Evolutionary conservation across 2,329 filamentous ascomycete genomes (phyloP).

Genomic region (Aureobasidium melanogenum): DNA sequence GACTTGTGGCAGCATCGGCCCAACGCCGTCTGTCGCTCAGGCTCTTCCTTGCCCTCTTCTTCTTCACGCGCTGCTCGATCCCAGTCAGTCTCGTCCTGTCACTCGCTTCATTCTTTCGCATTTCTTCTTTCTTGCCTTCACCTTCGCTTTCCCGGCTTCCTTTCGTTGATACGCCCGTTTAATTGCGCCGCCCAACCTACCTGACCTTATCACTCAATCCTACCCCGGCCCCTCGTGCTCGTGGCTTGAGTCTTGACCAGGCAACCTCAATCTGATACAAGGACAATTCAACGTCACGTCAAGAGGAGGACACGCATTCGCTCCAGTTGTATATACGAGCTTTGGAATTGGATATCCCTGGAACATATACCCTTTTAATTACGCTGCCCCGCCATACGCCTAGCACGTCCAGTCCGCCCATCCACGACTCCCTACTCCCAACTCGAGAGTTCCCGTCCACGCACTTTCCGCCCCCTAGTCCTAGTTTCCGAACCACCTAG

Average conservation of each 20-base stretch:
- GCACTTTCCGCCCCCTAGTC: neutral
- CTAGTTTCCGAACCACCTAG: neutral
- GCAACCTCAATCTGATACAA: slow-evolving; percentile 9
- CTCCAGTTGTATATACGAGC: slow-evolving; percentile 8
- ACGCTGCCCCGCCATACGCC: neutral
- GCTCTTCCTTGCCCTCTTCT: slow-evolving; percentile 2
- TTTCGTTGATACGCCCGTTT: slow-evolving; percentile 1
- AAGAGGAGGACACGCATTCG: slow-evolving; percentile 9
- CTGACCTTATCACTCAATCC: neutral
- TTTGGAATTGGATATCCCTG: slow-evolving; percentile 2
- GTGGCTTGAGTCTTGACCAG: neutral
- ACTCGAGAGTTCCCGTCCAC: neutral
- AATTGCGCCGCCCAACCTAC: slow-evolving; percentile 3
- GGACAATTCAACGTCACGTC: neutral
- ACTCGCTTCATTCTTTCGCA: slow-evolving; percentile 6
- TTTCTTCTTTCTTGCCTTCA: slow-evolving; percentile 6
- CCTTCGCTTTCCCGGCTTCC: neutral
- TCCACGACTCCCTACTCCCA: neutral
- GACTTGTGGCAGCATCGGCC: slow-evolving; percentile 1
- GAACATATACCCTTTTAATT: slow-evolving; percentile 11
- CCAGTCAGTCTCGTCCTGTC: neutral
- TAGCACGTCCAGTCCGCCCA: neutral
- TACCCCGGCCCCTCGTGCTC: neutral
- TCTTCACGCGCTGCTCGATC: slow-evolving; percentile 5
- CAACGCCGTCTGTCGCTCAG: slow-evolving; percentile 3